These are phyloP conservation scores for Byssoonygena ceratinophila DNA, from an alignment of 2,329 filamentous ascomycete species.

Conservation along the genomic window DNA sequence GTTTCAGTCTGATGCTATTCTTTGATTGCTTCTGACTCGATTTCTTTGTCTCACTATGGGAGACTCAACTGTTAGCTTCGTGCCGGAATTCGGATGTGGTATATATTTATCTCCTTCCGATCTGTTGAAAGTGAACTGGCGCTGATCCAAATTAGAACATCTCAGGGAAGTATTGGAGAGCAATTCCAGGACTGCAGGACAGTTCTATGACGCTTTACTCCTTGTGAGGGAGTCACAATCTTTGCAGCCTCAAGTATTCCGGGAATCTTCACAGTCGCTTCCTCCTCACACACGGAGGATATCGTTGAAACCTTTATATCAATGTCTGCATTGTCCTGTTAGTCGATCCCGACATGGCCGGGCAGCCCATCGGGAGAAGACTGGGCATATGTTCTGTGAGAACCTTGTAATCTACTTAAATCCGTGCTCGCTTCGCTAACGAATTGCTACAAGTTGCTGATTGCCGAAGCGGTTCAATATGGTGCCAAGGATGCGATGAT, in stretches of 20 bases:
- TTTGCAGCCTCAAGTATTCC: constrained; percentile 21
- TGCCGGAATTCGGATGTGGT: constrained; percentile 36
- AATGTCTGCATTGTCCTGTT: constrained; percentile 31
- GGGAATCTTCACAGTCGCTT: constrained; percentile 18
- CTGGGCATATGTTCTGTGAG: constrained; percentile 35
- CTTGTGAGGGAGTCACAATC: constrained; percentile 26
- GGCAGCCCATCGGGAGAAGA: constrained; percentile 29
- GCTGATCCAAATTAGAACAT: constrained; percentile 27
- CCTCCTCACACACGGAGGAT: constrained; percentile 20
- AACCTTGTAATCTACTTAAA: not conserved
- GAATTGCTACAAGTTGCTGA: constrained; percentile 28
- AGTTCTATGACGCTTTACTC: constrained; percentile 29
- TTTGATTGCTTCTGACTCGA: too few relatives aligned
- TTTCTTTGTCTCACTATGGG: too few relatives aligned
- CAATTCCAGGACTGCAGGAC: constrained; percentile 25
- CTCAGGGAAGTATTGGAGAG: constrained; percentile 28
- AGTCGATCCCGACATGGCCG: constrained; percentile 26
- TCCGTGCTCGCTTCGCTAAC: constrained; percentile 13
- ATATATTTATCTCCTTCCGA: constrained; percentile 20
- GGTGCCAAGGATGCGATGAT: constrained; percentile 33
- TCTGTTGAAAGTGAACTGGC: not conserved
- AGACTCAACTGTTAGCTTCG: not conserved
- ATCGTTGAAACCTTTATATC: constrained; percentile 32
- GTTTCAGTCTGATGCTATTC: too few relatives aligned
- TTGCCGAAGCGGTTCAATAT: constrained; percentile 31